Conservation (phyloP, 1,284 basidiomycete species). For the Peniophora sp. region DNA sequence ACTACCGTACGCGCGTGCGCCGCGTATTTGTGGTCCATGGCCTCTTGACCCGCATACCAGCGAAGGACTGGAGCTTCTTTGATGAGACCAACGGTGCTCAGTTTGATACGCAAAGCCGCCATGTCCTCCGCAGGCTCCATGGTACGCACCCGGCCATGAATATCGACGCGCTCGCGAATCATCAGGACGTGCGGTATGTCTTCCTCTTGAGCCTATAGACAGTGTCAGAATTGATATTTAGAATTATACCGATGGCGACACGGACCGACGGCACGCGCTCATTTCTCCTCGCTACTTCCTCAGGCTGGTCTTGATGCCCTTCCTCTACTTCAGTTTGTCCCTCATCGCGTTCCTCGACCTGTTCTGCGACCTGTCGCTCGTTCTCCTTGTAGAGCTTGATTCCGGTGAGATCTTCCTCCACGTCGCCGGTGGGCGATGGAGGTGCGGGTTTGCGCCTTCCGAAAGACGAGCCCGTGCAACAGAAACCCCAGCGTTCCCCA, state of each 20-base stretch:
- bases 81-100: conserved; percentile 59
- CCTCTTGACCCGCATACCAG: conserved; percentile 50
- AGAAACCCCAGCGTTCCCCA: background rate
- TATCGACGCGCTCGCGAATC: conserved; percentile 85
- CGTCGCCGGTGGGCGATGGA: background rate
- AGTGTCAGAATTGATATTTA: background rate
- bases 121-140: conserved; percentile 71
- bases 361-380: conserved; percentile 19
- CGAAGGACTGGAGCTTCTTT: conserved; percentile 51
- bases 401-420: background rate
- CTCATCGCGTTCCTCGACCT: conserved; percentile 14
- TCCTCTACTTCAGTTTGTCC: background rate
- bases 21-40: conserved; percentile 49
- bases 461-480: background rate
- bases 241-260: too few species aligned
- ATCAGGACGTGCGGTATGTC: conserved; percentile 25
- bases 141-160: conserved; percentile 67
- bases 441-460: conserved; percentile 1
- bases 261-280: too few species aligned
- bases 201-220: background rate
- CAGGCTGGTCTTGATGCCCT: too few species aligned
- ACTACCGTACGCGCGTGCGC: conserved; percentile 30
- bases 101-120: conserved; percentile 52
- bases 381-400: conserved; percentile 24
- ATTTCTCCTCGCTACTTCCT: too few species aligned